A percentile compares a stretch with the other conserved stretches of the same genome.
These are phyloP conservation scores for Trichoderma koningiopsis DNA, from an alignment of 2,329 filamentous ascomycete species.

Conservation along the genomic window DNA sequence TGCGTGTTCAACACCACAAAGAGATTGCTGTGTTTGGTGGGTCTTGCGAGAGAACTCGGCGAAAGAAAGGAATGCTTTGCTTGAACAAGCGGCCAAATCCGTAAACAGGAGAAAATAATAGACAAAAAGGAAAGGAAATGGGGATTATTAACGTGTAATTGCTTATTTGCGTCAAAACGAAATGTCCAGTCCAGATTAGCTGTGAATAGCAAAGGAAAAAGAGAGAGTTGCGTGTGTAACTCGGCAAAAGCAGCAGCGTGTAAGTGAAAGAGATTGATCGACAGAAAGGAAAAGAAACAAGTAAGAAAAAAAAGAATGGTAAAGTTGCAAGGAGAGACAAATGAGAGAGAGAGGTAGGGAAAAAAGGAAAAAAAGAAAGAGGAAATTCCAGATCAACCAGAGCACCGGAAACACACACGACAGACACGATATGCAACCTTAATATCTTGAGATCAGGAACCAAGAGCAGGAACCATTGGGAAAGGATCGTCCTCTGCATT, in stretches of 20 bases:
- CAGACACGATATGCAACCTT: constrained; percentile 25
- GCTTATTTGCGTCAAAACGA: neutral
- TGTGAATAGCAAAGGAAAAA: constrained; percentile 5
- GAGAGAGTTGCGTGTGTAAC: constrained; percentile 11
- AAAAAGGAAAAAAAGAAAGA: constrained; percentile 23
- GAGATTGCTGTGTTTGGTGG: neutral
- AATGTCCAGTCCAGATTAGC: neutral
- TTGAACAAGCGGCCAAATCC: neutral
- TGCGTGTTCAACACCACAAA: constrained; percentile 22
- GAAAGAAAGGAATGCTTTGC: neutral
- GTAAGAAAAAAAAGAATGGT: constrained; percentile 25
- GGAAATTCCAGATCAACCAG: constrained; percentile 12
- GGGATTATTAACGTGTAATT: neutral
- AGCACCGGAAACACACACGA: constrained; percentile 28
- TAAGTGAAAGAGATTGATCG: constrained; percentile 27
- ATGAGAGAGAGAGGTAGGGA: constrained; percentile 26
- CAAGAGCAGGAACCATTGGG: constrained; percentile 23
- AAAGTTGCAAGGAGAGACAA: constrained; percentile 27
- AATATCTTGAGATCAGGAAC: constrained; percentile 20
- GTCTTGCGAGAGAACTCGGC: neutral
- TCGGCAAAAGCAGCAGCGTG: neutral
- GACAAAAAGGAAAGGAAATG: neutral
- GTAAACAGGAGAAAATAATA: neutral
- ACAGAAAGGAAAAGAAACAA: constrained; percentile 11
- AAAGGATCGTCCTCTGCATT: constrained; percentile 28